Conservation (phyloP, 352 stramenopile genomes). For the Pelagophyceae sp. region DNA sequence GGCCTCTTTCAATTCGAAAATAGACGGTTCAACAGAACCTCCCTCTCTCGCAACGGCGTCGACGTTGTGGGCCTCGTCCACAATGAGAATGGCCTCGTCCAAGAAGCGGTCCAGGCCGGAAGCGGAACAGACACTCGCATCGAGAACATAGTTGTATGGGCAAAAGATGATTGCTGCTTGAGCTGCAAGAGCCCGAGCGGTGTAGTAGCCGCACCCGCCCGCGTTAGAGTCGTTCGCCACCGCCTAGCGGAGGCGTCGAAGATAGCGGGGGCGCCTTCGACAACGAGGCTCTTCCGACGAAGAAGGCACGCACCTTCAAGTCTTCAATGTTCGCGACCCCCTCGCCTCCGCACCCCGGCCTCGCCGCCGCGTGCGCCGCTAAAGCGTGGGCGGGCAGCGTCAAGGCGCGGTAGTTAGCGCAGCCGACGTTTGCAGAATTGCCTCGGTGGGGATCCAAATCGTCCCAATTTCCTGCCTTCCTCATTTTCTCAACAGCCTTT, state of each 20-base stretch:
- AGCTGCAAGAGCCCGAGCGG: background rate
- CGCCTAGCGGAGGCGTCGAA: no score
- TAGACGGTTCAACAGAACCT: background rate
- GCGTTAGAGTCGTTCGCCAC: background rate
- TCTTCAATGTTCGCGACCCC: slow-evolving; percentile 17
- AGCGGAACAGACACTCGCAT: background rate
- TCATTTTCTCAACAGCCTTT: background rate
- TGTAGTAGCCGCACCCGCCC: slow-evolving; percentile 11
- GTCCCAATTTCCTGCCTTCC: background rate
- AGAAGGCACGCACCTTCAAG: no score
- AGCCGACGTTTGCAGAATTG: background rate
- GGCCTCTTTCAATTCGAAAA: background rate
- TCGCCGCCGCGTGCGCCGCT: background rate
- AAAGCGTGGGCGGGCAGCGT: background rate
- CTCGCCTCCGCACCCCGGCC: background rate
- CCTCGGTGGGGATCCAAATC: background rate
- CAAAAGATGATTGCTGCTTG: background rate
- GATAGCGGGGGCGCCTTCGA: no score
- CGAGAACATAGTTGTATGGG: slow-evolving; percentile 6
- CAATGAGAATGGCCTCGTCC: slow-evolving; percentile 10
- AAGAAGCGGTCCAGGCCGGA: background rate
- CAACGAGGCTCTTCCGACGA: no score
- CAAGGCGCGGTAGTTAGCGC: background rate
- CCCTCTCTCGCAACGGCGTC: slow-evolving; percentile 1
- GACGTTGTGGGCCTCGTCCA: slow-evolving; percentile 21